Base-by-base conservation (phyloP, 1,284 basidiomycete genomes). In the Leccinum variabile region DNA sequence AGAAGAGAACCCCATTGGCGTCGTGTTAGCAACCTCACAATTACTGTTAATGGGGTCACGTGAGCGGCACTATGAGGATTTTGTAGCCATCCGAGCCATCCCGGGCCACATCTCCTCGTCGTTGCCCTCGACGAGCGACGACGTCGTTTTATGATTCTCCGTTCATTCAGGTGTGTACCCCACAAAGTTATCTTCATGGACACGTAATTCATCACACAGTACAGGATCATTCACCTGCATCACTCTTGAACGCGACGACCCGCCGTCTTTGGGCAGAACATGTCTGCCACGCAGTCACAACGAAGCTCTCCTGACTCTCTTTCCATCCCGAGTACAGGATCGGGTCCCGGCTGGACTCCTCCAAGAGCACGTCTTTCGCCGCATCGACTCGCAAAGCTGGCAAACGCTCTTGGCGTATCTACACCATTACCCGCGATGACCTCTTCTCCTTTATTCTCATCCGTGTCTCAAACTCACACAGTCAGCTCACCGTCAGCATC, bases 331-430 rank as follows among this genome's bases (percentile, higher is more conserved):
- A 66, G 54, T 49, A 56, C 70, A 7, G 64, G 67, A 22, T 69
- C 71, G 7, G 65, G 39, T 67, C 78, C 70, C 3, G 61, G 37
- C 39, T 88, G 88, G 87, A 78, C 78, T 6, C 84, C 83, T 18
- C 89, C 89, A 63, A 87, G 84, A 68, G 76, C 86, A 39, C 91
- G 91, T 3, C 78, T 93, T 13, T 76, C 90, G 6, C 90, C 91
- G 11, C 82, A 89, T 68, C 81, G 88, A 14, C 83, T 93, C 5
- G 91, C 90, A 50, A 90, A 89, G 67, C 80, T 93, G 37, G 91
- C 90, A 28, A 93, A 93, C 70, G 91, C 91, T 2, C 84, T 93
- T 50, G 91, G 91, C 59, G 85, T 93, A 32, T 82, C 89, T 2
- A 88, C 87, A 0, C 90, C 90, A 1, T 73, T 89, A 52, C 91